Conservation (phyloP, 2,329 filamentous ascomycete species). For the Trichoderma arundinaceum region DNA sequence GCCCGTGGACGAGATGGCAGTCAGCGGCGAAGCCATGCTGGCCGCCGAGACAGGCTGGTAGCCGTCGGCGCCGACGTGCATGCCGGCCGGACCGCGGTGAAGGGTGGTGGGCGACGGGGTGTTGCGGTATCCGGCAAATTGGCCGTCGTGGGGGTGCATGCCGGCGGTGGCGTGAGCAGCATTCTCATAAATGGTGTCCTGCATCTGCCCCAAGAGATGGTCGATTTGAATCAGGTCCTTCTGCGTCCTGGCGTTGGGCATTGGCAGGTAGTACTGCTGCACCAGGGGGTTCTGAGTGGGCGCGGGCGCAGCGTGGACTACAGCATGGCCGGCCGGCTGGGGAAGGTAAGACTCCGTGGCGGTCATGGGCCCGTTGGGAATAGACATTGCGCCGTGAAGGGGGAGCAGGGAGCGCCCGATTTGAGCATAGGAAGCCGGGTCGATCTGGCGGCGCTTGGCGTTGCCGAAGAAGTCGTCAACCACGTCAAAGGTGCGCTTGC, state of each 20-base stretch:
- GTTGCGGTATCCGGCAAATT: constrained; percentile 62
- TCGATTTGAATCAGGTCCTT: constrained; percentile 93
- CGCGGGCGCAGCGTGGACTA: constrained; percentile 60
- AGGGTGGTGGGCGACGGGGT: constrained; percentile 59
- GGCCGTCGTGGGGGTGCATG: constrained; percentile 75
- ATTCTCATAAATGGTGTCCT: constrained; percentile 94
- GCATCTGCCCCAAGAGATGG: constrained; percentile 93
- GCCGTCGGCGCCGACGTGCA: constrained; percentile 45
- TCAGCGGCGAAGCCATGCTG: constrained; percentile 67
- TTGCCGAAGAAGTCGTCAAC: constrained; percentile 94
- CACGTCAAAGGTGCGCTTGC: constrained; percentile 85
- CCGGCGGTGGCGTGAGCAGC: constrained; percentile 81
- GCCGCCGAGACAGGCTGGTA: constrained; percentile 54
- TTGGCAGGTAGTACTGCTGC: constrained; percentile 86
- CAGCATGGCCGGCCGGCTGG: constrained; percentile 49
- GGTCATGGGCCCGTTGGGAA: constrained; percentile 58
- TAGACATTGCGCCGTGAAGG: constrained; percentile 72
- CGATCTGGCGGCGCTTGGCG: constrained; percentile 88
- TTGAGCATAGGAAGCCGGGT: constrained; percentile 86
- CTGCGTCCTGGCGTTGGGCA: constrained; percentile 89
- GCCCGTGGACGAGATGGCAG: constrained; percentile 65
- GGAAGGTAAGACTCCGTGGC: constrained; percentile 57
- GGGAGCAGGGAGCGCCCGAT: constrained; percentile 88
- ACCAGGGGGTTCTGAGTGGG: constrained; percentile 62
- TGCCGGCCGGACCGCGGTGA: constrained; percentile 45